Percentiles rank a stretch among this genome's conserved stretches.
Conservation (phyloP, 352 stramenopile species). For the Globisporangium cystogenes region DNA sequence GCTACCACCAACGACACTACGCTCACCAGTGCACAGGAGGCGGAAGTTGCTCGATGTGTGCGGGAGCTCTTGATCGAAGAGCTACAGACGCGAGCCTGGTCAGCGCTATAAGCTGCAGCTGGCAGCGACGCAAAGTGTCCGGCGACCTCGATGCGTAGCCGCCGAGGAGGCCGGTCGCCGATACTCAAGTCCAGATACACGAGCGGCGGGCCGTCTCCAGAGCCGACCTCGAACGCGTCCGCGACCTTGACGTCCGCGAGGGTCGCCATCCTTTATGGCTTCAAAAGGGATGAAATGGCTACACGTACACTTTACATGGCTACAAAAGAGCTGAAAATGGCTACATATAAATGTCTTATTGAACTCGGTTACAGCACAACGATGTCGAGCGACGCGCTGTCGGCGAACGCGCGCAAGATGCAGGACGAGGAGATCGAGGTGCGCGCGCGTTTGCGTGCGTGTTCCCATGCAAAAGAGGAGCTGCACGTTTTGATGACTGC, state of each 20-base stretch:
- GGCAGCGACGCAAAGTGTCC: not conserved
- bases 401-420: constrained; percentile 41
- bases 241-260: constrained; percentile 35
- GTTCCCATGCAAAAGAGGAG: not conserved
- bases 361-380: not conserved
- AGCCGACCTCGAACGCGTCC: constrained; percentile 40
- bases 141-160: constrained; percentile 59
- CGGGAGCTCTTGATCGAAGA: constrained; percentile 72
- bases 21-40: constrained; percentile 54
- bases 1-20: not conserved
- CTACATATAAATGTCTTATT: too few species aligned
- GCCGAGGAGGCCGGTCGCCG: constrained; percentile 37
- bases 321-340: too few species aligned
- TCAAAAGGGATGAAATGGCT: not conserved
- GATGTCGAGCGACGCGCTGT: constrained; percentile 19
- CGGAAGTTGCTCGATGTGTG: constrained; percentile 65
- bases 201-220: constrained; percentile 29
- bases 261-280: constrained; percentile 27
- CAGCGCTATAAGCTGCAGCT: not conserved
- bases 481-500: not conserved
- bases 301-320: not conserved
- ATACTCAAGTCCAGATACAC: constrained; percentile 66
- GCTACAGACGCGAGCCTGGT: constrained; percentile 27
- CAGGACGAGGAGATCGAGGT: constrained; percentile 64
- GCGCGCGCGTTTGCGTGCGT: not conserved